Percentiles rank a stretch among this genome's conserved stretches.
Evolutionary conservation across 371 early-diverging fungal genomes (phyloP).

Genomic region (Circinella umbellata): DNA sequence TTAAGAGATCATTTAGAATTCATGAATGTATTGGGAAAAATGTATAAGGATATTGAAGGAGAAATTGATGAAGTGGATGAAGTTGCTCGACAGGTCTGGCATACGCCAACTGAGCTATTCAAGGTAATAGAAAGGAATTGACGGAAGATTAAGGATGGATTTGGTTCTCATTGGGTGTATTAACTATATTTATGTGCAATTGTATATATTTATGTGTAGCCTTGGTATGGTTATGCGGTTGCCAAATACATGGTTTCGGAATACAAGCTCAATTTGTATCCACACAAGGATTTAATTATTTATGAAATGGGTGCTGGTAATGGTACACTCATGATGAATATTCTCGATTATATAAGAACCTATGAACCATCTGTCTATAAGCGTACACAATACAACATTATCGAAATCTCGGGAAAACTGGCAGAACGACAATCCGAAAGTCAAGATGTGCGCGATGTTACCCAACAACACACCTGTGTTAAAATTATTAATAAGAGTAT

Average conservation of each 20-base stretch:
- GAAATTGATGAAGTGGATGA: conserved; percentile 62
- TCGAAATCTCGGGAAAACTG: conserved; percentile 90
- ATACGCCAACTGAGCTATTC: conserved; percentile 96
- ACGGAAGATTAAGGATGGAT: no score
- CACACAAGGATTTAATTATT: conserved; percentile 74
- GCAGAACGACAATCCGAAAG: conserved; percentile 72
- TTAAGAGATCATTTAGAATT: conserved; percentile 86
- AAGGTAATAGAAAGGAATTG: conserved; percentile 56
- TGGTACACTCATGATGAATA: conserved; percentile 93
- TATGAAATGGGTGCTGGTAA: conserved; percentile 98
- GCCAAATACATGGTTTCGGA: conserved; percentile 88
- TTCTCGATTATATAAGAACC: conserved; percentile 84
- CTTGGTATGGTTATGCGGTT: conserved; percentile 91
- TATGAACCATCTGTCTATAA: conserved; percentile 82
- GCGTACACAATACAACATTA: conserved; percentile 82
- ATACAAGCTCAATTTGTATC: conserved; percentile 68
- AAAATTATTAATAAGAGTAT: conserved; percentile 88
- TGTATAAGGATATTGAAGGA: conserved; percentile 84
- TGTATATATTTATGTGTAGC: conserved; percentile 40
- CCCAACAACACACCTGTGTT: conserved; percentile 62
- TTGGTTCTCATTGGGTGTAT: no score
- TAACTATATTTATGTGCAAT: not conserved
- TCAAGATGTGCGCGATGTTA: conserved; percentile 49
- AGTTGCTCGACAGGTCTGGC: conserved; percentile 91
- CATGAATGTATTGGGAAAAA: conserved; percentile 73